Evolutionary conservation across 495 filamentous ascomycete species (phyloP), one percentile per base, ranked within the genome.

Genomic region (Melanomma pulvis-pyrius): DNA sequence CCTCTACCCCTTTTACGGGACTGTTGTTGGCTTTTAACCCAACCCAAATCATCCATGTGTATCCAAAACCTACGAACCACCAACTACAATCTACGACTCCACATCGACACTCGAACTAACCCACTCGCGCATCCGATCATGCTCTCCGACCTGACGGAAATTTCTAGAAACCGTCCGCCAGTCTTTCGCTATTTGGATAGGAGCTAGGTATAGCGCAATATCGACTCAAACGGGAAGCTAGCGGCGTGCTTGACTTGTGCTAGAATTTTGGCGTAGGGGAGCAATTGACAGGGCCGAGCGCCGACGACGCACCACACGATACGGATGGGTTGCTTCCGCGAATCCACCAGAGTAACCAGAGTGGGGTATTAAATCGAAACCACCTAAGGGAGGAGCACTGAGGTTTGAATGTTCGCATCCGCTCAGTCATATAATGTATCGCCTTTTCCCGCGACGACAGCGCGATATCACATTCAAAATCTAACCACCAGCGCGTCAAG

Each of bases 121-220:
- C 19, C 47, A 61, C 58, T 51, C 32, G 2, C 8, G 32, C 58
- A 50, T 19, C 58, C 41, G 6, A 34, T 50, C 19, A 63, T 63
- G 59, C 49, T 63, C 12, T 30, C 19, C 24, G 48, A 63, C 25
- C 48, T 63, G 2, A 29, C 7, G n/a, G 30, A 9, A 63, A 54
- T 25, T 30, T 21, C 21, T 49, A 63, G 28, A 28, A 21, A 12
- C 32, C 54, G 3, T 53, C 59, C 44, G 50, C 32, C 29, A 41
- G 22, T 9, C 48, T 63, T 3, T 49, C 48, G 21, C 59, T 49
- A 15, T 28, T 54, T 22, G 59, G 29, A 29, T 63, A 49, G 59
- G 59, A 63, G n/a, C 6, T n/a, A 15, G 19, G 29, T 12, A 2
- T 17, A 34, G 47, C 32, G 13, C 12, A 26, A 19, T 17, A 24